Evolutionary conservation across 2,329 filamentous ascomycete genomes (phyloP), one percentile per base, ranked within the genome.

Genomic region (Trichoderma sp.): DNA sequence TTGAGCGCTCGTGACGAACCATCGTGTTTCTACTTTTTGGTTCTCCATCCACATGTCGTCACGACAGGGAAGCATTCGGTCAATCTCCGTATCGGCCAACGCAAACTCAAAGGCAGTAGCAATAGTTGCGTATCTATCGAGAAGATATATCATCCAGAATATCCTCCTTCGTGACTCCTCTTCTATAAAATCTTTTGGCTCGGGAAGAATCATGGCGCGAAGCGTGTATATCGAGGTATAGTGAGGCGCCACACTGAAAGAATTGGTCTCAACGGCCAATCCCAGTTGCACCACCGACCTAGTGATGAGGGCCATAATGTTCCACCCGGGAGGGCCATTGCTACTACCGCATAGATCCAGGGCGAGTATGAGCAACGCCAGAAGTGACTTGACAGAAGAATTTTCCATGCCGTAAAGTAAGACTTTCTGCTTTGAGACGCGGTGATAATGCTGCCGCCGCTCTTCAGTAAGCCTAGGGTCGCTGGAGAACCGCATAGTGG

Each of bases 101-200:
- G 93, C 93, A 79, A 97, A 97, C 76, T 97, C 94, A 76, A 97
- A 97, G 0, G 95, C 94, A 0, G 95, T 97, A 0, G 94, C 92
- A 71, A 97, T 91, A 0, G 94, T 97, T 1, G 94, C 94, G 78
- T 97, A 97, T 64, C 95, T 88, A 79, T 98, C 95, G 6, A 98
- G 86, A 14, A 97, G 83, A 78, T 97, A 98, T 12, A 97, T 91
- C 90, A 97, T 95, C 95, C 95, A 98, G 80, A 98, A 97, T 1
- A 97, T 84, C 30, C 95, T 87, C 32, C 95, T 88, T 32, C 94
- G 86, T 56, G 93, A 92, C 80, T 98, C 95, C 73, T 97, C 95
- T 79, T 97, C 94, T 71, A 97, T 92, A 81, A 95, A 97, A 73
- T 94, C 92, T 65, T 89, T 90, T 0, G 95, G 88, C 73, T 97